Percentiles rank a stretch among this genome's conserved stretches.
Conservation (phyloP, 208 protist species). For the Hexamita inflata region DNA sequence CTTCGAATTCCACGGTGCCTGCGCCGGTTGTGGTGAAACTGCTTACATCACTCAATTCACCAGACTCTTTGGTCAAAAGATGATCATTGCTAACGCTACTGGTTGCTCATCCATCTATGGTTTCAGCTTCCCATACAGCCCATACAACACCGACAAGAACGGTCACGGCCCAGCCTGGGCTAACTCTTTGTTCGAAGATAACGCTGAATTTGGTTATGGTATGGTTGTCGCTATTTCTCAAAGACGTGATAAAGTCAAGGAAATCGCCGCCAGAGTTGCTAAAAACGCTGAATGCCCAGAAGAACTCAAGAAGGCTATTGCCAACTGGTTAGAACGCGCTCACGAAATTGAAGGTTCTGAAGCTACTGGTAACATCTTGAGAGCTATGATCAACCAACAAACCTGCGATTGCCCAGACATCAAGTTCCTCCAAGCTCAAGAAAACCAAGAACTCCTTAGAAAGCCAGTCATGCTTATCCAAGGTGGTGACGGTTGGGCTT, state of each 20-base stretch:
- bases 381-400: neutral
- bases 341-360: neutral
- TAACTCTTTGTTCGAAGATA: constrained; percentile 49
- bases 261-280: neutral
- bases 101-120: constrained; percentile 49
- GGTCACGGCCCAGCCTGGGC: constrained; percentile 41
- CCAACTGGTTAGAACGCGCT: constrained; percentile 4
- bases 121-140: constrained; percentile 30
- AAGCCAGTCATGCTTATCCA: constrained; percentile 25
- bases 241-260: constrained; percentile 20
- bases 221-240: constrained; percentile 28
- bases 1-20: constrained; percentile 59
- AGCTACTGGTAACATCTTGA: neutral
- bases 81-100: constrained; percentile 58
- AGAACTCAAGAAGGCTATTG: neutral
- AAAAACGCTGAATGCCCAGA: neutral
- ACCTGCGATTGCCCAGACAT: neutral
- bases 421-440: too few species aligned
- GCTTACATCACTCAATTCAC: constrained; percentile 57
- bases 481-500: constrained; percentile 51
- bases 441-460: constrained; percentile 32
- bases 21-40: constrained; percentile 59
- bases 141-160: constrained; percentile 31
- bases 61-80: constrained; percentile 56
- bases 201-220: constrained; percentile 44